Conservation (phyloP, 352 stramenopile genomes). For the Phytopythium ostracodes region DNA sequence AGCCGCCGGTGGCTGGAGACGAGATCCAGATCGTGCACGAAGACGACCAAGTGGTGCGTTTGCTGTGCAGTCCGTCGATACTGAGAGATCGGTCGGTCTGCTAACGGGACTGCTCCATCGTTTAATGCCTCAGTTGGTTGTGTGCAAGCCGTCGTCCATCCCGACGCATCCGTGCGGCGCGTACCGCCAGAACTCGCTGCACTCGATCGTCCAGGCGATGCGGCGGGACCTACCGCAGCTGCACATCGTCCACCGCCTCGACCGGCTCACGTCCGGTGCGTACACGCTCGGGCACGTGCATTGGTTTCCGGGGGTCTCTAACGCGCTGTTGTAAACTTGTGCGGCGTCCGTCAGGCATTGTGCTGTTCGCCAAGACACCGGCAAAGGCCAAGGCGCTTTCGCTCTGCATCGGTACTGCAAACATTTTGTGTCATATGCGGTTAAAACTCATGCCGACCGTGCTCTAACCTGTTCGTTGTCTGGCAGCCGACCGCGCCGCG, state of each 20-base stretch:
- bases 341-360: constrained; percentile 35
- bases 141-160: constrained; percentile 90
- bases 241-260: constrained; percentile 93
- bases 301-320: neutral
- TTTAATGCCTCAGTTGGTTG: constrained; percentile 62
- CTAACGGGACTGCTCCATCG: constrained; percentile 6
- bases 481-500: constrained; percentile 68
- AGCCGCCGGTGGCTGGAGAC: constrained; percentile 90
- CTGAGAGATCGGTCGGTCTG: neutral
- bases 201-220: constrained; percentile 68
- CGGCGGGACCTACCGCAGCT: constrained; percentile 70
- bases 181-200: constrained; percentile 94
- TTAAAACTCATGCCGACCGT: neutral
- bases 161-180: constrained; percentile 94
- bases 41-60: constrained; percentile 63
- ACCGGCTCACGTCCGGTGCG: constrained; percentile 93
- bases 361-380: constrained; percentile 79
- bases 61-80: neutral
- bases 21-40: constrained; percentile 79
- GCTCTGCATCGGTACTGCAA: constrained; percentile 54
- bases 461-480: neutral
- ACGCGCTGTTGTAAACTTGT: neutral
- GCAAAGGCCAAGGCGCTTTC: constrained; percentile 72
- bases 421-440: no score
- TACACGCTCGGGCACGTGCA: neutral